These are phyloP conservation scores for Taiozyma onychis DNA, from an alignment of 1,139 yeast species.

Conservation along the genomic window DNA sequence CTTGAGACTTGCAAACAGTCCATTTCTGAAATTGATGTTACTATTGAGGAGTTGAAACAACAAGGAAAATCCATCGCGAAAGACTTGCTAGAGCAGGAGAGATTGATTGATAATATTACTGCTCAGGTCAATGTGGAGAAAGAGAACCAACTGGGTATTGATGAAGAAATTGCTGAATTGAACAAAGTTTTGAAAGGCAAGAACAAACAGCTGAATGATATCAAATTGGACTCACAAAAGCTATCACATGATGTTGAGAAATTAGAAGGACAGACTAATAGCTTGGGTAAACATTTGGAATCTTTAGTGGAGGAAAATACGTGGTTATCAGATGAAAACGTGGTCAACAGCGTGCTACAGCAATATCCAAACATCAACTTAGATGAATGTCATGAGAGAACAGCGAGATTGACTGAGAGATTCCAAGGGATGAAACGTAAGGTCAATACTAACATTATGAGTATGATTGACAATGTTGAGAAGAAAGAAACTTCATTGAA, in stretches of 20 bases:
- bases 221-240: constrained; percentile 53
- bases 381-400: constrained; percentile 54
- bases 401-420: constrained; percentile 51
- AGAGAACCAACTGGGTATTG: constrained; percentile 58
- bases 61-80: constrained; percentile 24
- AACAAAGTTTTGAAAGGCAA: constrained; percentile 48
- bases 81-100: constrained; percentile 28
- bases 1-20: constrained; percentile 41
- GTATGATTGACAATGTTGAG: constrained; percentile 90
- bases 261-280: constrained; percentile 37
- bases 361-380: constrained; percentile 62
- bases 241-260: constrained; percentile 62
- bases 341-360: constrained; percentile 46
- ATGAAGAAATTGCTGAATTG: constrained; percentile 73
- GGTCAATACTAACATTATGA: constrained; percentile 86
- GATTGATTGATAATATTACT: constrained; percentile 33
- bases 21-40: constrained; percentile 28
- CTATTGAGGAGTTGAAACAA: constrained; percentile 38
- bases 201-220: constrained; percentile 42
- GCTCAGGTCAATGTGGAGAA: constrained; percentile 55
- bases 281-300: constrained; percentile 41
- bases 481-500: constrained; percentile 77
- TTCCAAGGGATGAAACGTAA: constrained; percentile 75
- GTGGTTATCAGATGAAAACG: constrained; percentile 68
- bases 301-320: constrained; percentile 50